phyloP scores from a whole-genome alignment of 1,284 basidiomycete genomes.

The Coniophora puteana region DNA sequence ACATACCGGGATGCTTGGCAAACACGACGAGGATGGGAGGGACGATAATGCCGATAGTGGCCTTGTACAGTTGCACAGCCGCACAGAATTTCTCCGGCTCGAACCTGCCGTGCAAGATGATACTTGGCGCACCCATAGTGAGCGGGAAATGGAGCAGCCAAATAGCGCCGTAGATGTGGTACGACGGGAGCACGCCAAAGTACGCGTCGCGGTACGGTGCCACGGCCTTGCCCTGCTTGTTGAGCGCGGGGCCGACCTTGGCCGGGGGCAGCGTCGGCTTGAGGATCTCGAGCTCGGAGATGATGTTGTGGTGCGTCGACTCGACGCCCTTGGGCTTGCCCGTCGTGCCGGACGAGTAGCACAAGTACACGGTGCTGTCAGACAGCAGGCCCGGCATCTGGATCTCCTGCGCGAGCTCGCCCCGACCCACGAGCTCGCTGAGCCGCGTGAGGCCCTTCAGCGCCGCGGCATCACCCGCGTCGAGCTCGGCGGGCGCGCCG shows the following conservation, averaged over 20 bases:
- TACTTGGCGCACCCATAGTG: slow-evolving; percentile 51
- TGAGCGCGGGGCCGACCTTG: slow-evolving; percentile 25
- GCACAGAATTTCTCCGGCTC: slow-evolving; percentile 71
- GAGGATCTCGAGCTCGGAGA: slow-evolving; percentile 44
- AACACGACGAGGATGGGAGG: slow-evolving; percentile 82
- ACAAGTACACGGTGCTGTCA: slow-evolving; percentile 57
- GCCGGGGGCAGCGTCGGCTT: slow-evolving; percentile 35
- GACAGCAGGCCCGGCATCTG: slow-evolving; percentile 45
- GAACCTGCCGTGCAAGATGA: slow-evolving; percentile 70
- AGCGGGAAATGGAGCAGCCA: slow-evolving; percentile 64
- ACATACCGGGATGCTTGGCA: slow-evolving; percentile 56
- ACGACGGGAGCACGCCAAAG: slow-evolving; percentile 57
- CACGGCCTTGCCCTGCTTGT: not conserved
- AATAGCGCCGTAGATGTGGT: slow-evolving; percentile 51
- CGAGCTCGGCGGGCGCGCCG: slow-evolving; percentile 40
- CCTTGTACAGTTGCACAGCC: slow-evolving; percentile 61
- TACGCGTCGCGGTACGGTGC: slow-evolving; percentile 35
- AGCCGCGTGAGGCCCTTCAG: slow-evolving; percentile 24
- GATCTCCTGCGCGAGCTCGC: slow-evolving; percentile 43
- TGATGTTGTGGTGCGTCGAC: slow-evolving; percentile 68
- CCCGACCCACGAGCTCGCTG: slow-evolving; percentile 41
- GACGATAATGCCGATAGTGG: slow-evolving; percentile 66
- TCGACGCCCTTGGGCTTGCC: slow-evolving; percentile 59
- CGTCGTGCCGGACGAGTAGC: slow-evolving; percentile 67
- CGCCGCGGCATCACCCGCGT: slow-evolving; percentile 31